phyloP scores from a whole-genome alignment of 2,329 filamentous ascomycete species.

The Aspergillus jensenii region DNA sequence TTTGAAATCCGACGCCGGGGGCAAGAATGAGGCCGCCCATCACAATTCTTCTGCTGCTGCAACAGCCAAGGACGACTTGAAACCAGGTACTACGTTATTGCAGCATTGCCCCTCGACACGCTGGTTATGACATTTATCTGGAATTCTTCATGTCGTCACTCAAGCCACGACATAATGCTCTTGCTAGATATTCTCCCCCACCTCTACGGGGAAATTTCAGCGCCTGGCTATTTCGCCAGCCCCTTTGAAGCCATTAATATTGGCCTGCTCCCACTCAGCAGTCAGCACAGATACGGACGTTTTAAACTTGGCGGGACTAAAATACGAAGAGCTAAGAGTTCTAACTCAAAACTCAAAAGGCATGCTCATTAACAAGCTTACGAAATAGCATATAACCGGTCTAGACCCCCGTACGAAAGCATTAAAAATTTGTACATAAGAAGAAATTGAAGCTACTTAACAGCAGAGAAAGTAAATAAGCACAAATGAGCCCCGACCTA shows the following conservation, averaged over 20 bases:
- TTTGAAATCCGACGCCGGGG: conserved; percentile 1
- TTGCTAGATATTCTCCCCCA: neutral
- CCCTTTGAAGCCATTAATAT: neutral
- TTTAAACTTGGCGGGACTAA: no score
- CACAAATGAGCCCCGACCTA: conserved; percentile 19
- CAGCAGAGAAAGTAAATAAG: conserved; percentile 24
- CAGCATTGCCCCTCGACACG: neutral
- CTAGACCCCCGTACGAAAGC: neutral
- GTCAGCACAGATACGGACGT: no score
- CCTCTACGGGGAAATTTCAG: neutral
- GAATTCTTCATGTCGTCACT: neutral
- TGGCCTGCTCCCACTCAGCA: no score
- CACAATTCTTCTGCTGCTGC: neutral
- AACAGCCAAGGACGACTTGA: neutral
- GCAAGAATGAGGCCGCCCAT: conserved; percentile 1
- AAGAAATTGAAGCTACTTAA: conserved; percentile 20
- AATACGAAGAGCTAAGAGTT: no score
- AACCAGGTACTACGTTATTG: neutral
- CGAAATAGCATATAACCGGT: neutral
- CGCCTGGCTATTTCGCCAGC: no score
- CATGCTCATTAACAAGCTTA: neutral
- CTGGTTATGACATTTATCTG: neutral
- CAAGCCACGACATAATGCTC: neutral
- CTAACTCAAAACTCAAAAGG: neutral
- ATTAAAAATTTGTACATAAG: conserved; percentile 9